phyloP scores from a whole-genome alignment of 2,329 filamentous ascomycete genomes.

The Epichloe uncinata region DNA sequence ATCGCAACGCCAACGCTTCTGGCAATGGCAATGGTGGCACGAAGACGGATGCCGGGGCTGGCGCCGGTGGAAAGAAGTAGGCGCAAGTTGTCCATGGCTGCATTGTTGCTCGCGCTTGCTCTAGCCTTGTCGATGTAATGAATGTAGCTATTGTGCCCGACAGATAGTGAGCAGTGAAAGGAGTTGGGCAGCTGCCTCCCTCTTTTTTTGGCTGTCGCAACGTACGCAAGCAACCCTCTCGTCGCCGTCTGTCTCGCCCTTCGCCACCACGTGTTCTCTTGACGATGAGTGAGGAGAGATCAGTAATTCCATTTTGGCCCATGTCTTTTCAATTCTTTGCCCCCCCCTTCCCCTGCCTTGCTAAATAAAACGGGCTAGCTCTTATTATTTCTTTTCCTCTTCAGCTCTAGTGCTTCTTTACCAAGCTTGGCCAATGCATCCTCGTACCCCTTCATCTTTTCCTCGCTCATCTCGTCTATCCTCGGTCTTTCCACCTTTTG shows the following conservation, averaged over 20 bases:
- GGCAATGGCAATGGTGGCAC: too few species aligned
- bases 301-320: too few species aligned
- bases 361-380: too few species aligned
- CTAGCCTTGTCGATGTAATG: too few species aligned
- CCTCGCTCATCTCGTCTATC: conserved; percentile 34
- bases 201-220: conserved; percentile 16
- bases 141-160: too few species aligned
- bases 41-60: too few species aligned
- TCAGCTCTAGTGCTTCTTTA: conserved; percentile 36
- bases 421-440: conserved; percentile 48
- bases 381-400: conserved; percentile 11
- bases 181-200: conserved; percentile 8
- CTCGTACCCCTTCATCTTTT: conserved; percentile 35
- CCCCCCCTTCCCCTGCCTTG: too few species aligned
- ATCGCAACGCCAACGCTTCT: conserved; percentile 3
- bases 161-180: too few species aligned
- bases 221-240: conserved; percentile 13
- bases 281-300: conserved; percentile 14
- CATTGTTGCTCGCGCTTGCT: too few species aligned
- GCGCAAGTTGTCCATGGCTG: too few species aligned
- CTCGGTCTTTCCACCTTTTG: conserved; percentile 34
- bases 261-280: conserved; percentile 13
- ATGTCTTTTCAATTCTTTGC: too few species aligned
- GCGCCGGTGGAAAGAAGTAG: too few species aligned
- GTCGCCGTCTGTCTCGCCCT: conserved; percentile 12